Evolutionary conservation across 306 rosid species (phyloP).

Genomic region (Castanea sativa): DNA sequence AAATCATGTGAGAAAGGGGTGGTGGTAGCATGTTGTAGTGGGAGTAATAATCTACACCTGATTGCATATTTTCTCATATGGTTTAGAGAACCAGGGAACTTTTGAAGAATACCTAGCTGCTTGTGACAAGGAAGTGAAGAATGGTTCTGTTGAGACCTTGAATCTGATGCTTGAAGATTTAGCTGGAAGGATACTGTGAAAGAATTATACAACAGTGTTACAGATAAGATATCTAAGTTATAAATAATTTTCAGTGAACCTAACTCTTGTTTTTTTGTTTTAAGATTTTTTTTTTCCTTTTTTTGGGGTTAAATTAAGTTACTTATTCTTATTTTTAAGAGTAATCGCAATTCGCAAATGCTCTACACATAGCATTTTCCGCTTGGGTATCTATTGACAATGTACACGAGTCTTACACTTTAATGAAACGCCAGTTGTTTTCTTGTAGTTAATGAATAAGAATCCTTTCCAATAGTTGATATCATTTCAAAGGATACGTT

Average conservation of each 20-base stretch:
- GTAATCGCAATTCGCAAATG: background rate
- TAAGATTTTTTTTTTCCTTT: background rate
- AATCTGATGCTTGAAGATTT: constrained; percentile 72
- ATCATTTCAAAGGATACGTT: too few species aligned
- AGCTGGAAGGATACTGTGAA: constrained; percentile 55
- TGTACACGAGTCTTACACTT: background rate
- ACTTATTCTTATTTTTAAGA: background rate
- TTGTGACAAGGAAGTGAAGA: constrained; percentile 79
- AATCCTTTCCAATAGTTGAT: too few species aligned
- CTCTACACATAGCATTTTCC: background rate
- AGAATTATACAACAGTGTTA: background rate
- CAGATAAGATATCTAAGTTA: background rate
- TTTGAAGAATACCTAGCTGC: constrained; percentile 80
- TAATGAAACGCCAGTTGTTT: too few species aligned
- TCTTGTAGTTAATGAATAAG: too few species aligned
- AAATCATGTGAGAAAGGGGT: constrained; percentile 83
- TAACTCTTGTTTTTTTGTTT: background rate
- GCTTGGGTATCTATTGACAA: background rate
- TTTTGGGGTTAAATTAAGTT: background rate
- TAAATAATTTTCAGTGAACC: background rate
- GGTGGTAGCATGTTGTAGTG: constrained; percentile 77
- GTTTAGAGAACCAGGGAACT: constrained; percentile 76
- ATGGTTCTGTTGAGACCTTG: constrained; percentile 61
- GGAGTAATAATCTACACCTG: constrained; percentile 76
- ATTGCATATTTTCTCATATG: constrained; percentile 81